Percentiles rank a stretch among this genome's conserved stretches.
phyloP scores from a whole-genome alignment of 164 flowering plant species.

The Litsea cubeba region DNA sequence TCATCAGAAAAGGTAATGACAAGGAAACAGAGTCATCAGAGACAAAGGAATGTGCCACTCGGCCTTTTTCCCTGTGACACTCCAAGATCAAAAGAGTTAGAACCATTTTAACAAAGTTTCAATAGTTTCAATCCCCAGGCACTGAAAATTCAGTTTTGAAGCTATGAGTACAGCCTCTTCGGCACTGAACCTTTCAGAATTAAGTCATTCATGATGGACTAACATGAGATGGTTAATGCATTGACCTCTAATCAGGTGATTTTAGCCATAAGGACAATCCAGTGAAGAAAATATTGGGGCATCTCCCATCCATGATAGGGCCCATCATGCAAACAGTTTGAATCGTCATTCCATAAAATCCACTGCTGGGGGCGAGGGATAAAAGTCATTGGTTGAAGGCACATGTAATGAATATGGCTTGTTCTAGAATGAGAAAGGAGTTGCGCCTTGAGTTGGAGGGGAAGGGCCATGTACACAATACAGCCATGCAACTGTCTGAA shows the following conservation, averaged over 20 bases:
- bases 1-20: too few species aligned
- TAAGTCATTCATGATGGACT: background rate
- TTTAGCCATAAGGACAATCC: background rate
- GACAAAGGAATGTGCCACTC: too few species aligned
- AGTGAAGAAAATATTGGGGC: background rate
- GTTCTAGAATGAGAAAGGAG: too few species aligned
- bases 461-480: background rate
- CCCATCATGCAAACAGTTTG: background rate
- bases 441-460: too few species aligned
- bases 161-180: background rate
- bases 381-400: too few species aligned
- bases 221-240: too few species aligned
- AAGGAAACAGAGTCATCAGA: too few species aligned
- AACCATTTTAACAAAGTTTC: background rate
- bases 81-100: background rate
- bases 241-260: too few species aligned
- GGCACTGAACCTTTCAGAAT: background rate
- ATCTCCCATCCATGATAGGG: background rate
- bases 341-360: too few species aligned
- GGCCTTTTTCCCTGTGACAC: too few species aligned
- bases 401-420: too few species aligned
- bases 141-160: background rate
- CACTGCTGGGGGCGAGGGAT: too few species aligned
- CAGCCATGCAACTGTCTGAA: background rate
- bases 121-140: background rate